phyloP scores from a whole-genome alignment of 1,139 yeast species.

The Arxiozyma slooffiae region DNA sequence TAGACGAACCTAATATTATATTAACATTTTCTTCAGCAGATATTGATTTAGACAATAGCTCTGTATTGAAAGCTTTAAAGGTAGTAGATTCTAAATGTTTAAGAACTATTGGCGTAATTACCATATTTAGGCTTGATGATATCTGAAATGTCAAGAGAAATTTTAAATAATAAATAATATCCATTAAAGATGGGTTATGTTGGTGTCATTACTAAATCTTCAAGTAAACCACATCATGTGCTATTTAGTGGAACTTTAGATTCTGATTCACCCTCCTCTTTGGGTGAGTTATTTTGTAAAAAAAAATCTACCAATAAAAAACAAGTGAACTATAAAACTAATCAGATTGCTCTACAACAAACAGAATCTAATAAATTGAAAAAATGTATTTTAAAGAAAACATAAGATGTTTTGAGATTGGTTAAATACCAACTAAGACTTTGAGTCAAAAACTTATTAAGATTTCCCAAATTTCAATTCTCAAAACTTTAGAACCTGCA shows the following conservation, averaged over 20 bases:
- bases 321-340: conserved; percentile 1
- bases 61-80: conserved; percentile 89
- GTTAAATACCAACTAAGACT: conserved; percentile 67
- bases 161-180: conserved; percentile 67
- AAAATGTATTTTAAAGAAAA: conserved; percentile 48
- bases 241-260: conserved; percentile 4
- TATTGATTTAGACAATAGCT: conserved; percentile 92
- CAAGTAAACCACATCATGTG: conserved; percentile 25
- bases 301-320: conserved; percentile 6
- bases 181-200: conserved; percentile 95
- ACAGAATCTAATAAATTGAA: conserved; percentile 57
- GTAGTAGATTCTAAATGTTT: conserved; percentile 90
- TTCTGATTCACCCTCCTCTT: conserved; percentile 5
- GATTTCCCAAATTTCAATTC: conserved; percentile 86
- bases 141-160: conserved; percentile 58
- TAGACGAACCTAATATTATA: conserved; percentile 86
- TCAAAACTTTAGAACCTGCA: conserved; percentile 78
- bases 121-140: conserved; percentile 86
- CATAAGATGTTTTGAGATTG: conserved; percentile 50
- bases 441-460: conserved; percentile 74
- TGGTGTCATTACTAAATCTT: conserved; percentile 85
- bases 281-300: conserved; percentile 29
- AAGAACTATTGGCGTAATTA: conserved; percentile 90
- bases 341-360: conserved; percentile 12
- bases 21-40: conserved; percentile 96